A percentile compares a stretch with the other conserved stretches of the same genome.
These are phyloP conservation scores for Chaetomiaceae sp. DNA, from an alignment of 2,329 filamentous ascomycete species.

Conservation along the genomic window DNA sequence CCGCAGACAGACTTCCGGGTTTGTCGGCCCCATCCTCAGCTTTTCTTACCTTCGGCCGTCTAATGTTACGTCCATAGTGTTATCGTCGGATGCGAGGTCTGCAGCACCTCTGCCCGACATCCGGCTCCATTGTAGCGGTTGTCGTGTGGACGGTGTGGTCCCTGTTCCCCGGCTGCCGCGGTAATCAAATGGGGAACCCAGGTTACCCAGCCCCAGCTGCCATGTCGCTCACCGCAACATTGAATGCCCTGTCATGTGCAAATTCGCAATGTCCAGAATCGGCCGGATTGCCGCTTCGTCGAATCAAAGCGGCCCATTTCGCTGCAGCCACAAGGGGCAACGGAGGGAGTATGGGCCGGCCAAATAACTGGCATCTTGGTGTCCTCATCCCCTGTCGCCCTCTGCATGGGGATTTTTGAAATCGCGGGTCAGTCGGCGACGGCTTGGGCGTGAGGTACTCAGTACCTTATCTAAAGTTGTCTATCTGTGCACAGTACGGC, in stretches of 20 bases:
- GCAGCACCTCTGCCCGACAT: background rate
- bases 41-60: too few species aligned
- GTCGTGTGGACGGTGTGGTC: background rate
- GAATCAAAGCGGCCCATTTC: background rate
- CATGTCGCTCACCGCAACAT: conserved; percentile 12
- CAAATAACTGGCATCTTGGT: background rate
- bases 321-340: conserved; percentile 13
- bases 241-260: conserved; percentile 8
- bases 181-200: too few species aligned
- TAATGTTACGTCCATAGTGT: too few species aligned
- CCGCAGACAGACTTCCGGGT: too few species aligned
- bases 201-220: background rate
- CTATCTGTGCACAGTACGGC: too few species aligned
- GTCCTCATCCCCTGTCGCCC: background rate
- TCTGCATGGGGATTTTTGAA: background rate
- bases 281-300: conserved; percentile 3
- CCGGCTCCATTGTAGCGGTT: background rate
- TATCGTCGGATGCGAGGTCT: background rate
- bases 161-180: conserved; percentile 5
- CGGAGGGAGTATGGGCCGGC: background rate
- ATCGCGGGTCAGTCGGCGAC: background rate
- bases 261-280: conserved; percentile 3
- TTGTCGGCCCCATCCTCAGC: too few species aligned
- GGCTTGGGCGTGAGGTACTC: too few species aligned
- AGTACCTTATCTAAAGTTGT: too few species aligned